phyloP scores from a whole-genome alignment of 176 grass and related monocot species.

The Cocos nucifera region DNA sequence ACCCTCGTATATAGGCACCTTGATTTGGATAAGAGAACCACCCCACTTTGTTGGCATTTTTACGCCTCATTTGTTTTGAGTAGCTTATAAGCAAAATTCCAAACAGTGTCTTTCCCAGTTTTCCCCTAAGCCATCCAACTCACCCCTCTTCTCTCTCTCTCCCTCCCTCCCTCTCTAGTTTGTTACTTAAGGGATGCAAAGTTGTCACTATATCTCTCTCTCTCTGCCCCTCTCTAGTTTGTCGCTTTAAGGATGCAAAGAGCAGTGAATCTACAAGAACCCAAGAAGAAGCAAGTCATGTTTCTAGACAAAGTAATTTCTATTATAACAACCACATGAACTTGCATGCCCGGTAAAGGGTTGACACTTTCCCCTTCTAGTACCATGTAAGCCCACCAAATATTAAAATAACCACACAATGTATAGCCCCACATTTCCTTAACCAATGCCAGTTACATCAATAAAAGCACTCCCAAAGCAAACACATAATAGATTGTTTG shows the following conservation, averaged over 20 bases:
- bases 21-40: conserved; percentile 47
- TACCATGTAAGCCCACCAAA: neutral
- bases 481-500: too few relatives aligned
- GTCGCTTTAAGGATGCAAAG: neutral
- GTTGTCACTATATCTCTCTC: too few relatives aligned
- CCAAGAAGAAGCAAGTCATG: conserved; percentile 9
- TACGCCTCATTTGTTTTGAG: conserved; percentile 11
- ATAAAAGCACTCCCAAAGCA: too few relatives aligned
- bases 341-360: conserved; percentile 16
- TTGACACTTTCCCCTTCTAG: neutral
- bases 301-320: conserved; percentile 24
- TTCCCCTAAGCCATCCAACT: neutral
- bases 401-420: conserved; percentile 16
- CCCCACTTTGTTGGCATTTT: conserved; percentile 20
- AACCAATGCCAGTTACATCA: too few relatives aligned
- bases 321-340: conserved; percentile 29
- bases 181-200: neutral
- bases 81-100: conserved; percentile 11
- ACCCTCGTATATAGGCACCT: conserved; percentile 30
- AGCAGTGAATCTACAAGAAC: neutral
- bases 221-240: conserved; percentile 5
- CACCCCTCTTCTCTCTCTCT: neutral
- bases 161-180: conserved; percentile 19
- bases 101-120: neutral
- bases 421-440: neutral